Base-by-base conservation (phyloP, 176 grass and related monocot species). In the Saccharum officinarum region DNA sequence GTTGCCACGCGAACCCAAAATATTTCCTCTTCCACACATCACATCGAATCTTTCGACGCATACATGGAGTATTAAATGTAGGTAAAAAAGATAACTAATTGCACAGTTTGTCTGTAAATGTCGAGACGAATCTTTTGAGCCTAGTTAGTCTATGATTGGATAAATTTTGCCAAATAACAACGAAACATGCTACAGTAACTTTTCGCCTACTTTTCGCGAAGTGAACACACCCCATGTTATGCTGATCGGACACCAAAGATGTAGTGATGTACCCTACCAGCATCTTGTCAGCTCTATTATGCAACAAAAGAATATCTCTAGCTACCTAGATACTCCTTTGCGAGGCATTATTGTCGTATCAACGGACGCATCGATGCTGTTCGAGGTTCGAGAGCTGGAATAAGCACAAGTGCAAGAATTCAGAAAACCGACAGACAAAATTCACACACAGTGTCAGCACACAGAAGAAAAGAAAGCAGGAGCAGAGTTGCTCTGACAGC, bases 321-420 rank as follows among this genome's bases (percentile, higher is more conserved):
- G 71, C 5, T 86, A 73, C 65, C 14, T 67, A 84, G 75, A 80
- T 84, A 79, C 85, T 36, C 40, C 11, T 22, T 25, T 70, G 41
- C 55, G 69, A 68, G 83, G 81, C 80, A 90, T 86, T 90, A 87
- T 87, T 91, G 76, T 42, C 60, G 82, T 46, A 84, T 80, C 18
- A 50, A 33, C 42, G 68, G 81, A 36, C 60, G 87, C 45, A 84
- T 80, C 18, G 47, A 33, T 65, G 68, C 76, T 62, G 70, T 91
- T 83, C 31, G 46, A 71, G 40, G 85, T 91, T 87, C 80, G 17
- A 70, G 61, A 63, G 80, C 37, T 47, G 39, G 73, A 71, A 88
- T 71, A 63, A 71, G 46, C 73, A 71, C 80, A 63, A 50, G 16
- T 23, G 73, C 22, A 70, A 59, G 8, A 42, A 62, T 63, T 67